Base-by-base conservation (phyloP, 2,329 filamentous ascomycete genomes). In the Tolypocladium amazonense region DNA sequence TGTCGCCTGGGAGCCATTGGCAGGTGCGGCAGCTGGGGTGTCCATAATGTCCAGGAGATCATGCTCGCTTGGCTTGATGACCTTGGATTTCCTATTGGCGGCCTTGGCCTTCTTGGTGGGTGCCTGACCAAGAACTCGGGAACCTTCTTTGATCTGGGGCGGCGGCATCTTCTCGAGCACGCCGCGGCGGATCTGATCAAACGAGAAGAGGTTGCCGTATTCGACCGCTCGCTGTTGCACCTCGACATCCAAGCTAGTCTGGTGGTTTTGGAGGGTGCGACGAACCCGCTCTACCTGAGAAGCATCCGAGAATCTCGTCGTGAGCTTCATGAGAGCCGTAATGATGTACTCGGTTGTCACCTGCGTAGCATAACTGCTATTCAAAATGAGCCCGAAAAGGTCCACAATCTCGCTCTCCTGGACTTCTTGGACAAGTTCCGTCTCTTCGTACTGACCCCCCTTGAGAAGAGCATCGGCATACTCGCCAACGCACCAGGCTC, bases 131-230 rank as follows among this genome's bases (percentile, higher is more conserved):
- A 99, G 80, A 3, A 97, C 92, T 62, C 93, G 83, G 59, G 94
- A 93, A 72, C 96, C 91, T 72, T 99, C 94, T 65, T 93, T 91
- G 69, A 99, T 97, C 73, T 97, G 93, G 11, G 94, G 94, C 1
- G 94, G 85, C 9, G 94, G 94, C 95, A 99, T 99, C 73, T 94
- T 95, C 76, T 99, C 94, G 14, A 99, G 79, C 3, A 99, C 94
- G 60, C 94, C 94, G 61, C 84, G 84, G 59, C 93, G 87, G 60
- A 99, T 89, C 62, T 91, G 81, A 66, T 99, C 92, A 68, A 91
- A 91, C 0, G 85, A 84, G 68, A 99, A 97, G n/a, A 99, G 80
- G 69, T 97, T 97, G 61, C 87, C 85, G 69, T 97, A 99, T 73
- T 99, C 94, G 25, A 96, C 92, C 6, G 93, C 89, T 71, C 94